These are phyloP conservation scores for Tolypocladium tropicale DNA, from an alignment of 2,329 filamentous ascomycete genomes.

Conservation along the genomic window DNA sequence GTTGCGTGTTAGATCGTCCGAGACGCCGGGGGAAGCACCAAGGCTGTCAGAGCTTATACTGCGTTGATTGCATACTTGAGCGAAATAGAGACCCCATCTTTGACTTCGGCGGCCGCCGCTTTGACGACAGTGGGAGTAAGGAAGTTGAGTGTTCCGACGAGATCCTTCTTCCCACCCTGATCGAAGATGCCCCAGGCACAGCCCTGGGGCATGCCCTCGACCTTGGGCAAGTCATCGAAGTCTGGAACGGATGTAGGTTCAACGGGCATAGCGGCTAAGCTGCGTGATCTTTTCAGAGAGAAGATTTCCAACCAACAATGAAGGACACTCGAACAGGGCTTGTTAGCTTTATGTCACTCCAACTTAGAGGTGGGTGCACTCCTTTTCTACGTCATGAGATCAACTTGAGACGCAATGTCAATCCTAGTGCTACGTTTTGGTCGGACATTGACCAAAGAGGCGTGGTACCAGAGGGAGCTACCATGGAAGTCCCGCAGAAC, in stretches of 20 bases:
- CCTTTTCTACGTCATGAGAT: background rate
- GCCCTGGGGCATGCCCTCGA: slow-evolving; percentile 33
- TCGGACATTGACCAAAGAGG: background rate
- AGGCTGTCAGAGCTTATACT: too few relatives aligned
- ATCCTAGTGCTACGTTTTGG: background rate
- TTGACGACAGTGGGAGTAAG: slow-evolving; percentile 32
- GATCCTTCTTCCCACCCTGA: slow-evolving; percentile 34
- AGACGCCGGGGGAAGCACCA: too few relatives aligned
- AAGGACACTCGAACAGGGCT: background rate
- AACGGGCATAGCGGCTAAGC: background rate
- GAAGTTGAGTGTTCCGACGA: slow-evolving; percentile 41
- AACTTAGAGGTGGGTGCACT: background rate
- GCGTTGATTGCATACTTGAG: slow-evolving; percentile 44
- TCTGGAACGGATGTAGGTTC: slow-evolving; percentile 24
- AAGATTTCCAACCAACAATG: too few relatives aligned
- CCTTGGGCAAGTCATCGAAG: slow-evolving; percentile 30
- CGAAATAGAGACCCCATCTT: slow-evolving; percentile 36
- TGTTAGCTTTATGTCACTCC: too few relatives aligned
- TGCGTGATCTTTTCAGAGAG: background rate
- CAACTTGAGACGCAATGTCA: background rate
- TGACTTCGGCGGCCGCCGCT: slow-evolving; percentile 12
- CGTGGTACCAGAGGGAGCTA: background rate
- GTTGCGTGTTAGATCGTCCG: too few relatives aligned
- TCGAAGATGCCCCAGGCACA: slow-evolving; percentile 42
- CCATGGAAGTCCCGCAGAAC: background rate